A percentile compares a stretch with the other conserved stretches of the same genome.
These are phyloP conservation scores for Ceratocystis lukuohia DNA, from an alignment of 2,329 filamentous ascomycete species.

Conservation along the genomic window DNA sequence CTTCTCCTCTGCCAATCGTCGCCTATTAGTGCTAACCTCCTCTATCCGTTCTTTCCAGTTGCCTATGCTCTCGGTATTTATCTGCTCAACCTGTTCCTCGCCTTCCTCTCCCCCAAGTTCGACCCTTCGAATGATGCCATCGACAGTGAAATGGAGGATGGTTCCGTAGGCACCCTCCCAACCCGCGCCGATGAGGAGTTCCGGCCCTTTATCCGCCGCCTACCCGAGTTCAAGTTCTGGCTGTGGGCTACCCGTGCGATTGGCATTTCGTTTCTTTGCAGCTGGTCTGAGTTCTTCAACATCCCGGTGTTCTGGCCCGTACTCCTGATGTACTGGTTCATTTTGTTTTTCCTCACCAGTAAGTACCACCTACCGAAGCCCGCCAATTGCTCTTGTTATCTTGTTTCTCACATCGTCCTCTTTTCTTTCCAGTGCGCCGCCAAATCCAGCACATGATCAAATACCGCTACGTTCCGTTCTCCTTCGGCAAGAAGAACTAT, in stretches of 20 bases:
- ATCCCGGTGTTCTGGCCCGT: slow-evolving; percentile 99
- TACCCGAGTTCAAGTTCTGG: slow-evolving; percentile 99
- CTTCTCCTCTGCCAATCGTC: neutral
- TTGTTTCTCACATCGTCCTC: neutral
- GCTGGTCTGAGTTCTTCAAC: slow-evolving; percentile 89
- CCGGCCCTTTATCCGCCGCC: slow-evolving; percentile 84
- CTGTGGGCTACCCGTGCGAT: slow-evolving; percentile 85
- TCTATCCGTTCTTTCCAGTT: slow-evolving; percentile 41
- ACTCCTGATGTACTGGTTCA: slow-evolving; percentile 95
- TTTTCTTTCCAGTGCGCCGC: slow-evolving; percentile 60
- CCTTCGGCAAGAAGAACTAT: slow-evolving; percentile 78
- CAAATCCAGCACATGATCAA: slow-evolving; percentile 99
- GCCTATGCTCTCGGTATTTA: slow-evolving; percentile 97
- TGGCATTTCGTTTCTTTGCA: slow-evolving; percentile 69
- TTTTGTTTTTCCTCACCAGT: slow-evolving; percentile 92
- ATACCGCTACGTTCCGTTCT: slow-evolving; percentile 94
- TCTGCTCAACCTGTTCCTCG: slow-evolving; percentile 96
- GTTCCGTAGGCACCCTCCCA: slow-evolving; percentile 65
- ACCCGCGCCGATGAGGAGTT: slow-evolving; percentile 98
- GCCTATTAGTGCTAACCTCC: neutral
- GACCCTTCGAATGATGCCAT: slow-evolving; percentile 83
- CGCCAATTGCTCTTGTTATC: slow-evolving; percentile 1
- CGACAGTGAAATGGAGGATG: slow-evolving; percentile 94
- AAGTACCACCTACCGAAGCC: slow-evolving; percentile 32
- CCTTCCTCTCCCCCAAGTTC: slow-evolving; percentile 96